A percentile compares a stretch with the other conserved stretches of the same genome.
These are phyloP conservation scores for Clohesyomyces aquaticus DNA, from an alignment of 495 filamentous ascomycete genomes.

Conservation along the genomic window DNA sequence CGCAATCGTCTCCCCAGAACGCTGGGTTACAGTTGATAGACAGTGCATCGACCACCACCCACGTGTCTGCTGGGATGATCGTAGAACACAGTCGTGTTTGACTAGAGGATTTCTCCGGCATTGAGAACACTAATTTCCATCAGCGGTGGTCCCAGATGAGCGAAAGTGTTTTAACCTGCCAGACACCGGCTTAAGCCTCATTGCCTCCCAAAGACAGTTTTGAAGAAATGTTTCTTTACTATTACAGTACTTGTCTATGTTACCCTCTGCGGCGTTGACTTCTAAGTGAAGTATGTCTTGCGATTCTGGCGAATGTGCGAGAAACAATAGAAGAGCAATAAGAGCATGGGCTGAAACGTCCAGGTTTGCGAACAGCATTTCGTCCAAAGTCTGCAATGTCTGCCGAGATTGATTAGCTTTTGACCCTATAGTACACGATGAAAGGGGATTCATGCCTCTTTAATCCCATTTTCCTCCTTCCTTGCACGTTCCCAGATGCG, in stretches of 20 bases:
- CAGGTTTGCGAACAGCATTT: conserved; percentile 1
- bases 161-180: not conserved
- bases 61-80: not conserved
- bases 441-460: not conserved
- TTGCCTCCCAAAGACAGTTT: not conserved
- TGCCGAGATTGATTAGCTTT: not conserved
- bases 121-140: not conserved
- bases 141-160: not conserved
- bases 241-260: not conserved
- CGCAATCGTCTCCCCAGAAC: not conserved
- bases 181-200: not conserved
- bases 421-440: not conserved
- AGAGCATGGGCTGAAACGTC: not conserved
- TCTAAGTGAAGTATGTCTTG: not conserved
- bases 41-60: not conserved
- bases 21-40: not conserved
- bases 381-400: not conserved
- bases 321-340: not conserved
- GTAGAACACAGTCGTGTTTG: not conserved
- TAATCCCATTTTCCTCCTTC: not conserved
- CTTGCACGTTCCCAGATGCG: not conserved
- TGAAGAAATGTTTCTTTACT: not conserved
- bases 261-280: not conserved
- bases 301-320: not conserved
- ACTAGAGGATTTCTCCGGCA: not conserved